phyloP scores from a whole-genome alignment of 2,329 filamentous ascomycete species.

The Colletotrichum horii region DNA sequence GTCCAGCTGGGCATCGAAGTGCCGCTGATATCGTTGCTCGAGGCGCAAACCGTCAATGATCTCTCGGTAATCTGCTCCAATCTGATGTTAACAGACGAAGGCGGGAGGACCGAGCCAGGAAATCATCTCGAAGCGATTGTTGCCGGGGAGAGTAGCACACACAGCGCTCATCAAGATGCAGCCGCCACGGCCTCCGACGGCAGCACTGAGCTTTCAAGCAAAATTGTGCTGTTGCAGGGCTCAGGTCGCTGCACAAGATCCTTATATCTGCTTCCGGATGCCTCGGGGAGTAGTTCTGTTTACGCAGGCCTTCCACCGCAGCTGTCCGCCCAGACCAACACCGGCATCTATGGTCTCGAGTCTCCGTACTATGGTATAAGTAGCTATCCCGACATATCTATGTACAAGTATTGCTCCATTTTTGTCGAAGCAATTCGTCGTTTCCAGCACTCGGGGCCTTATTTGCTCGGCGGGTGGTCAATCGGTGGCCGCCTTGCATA shows the following conservation, averaged over 20 bases:
- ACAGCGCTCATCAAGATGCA: background rate
- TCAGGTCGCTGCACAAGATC: background rate
- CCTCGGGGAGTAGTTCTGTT: background rate
- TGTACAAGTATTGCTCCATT: background rate
- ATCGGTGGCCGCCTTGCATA: background rate
- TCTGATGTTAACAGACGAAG: rapidly evolving
- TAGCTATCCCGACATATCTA: background rate
- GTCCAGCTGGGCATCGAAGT: background rate
- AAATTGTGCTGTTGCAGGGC: background rate
- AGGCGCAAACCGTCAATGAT: background rate
- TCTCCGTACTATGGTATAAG: background rate
- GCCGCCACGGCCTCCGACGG: background rate
- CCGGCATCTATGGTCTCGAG: background rate
- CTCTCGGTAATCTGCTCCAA: background rate
- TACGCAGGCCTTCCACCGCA: background rate
- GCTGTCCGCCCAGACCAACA: background rate
- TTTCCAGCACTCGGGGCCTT: background rate
- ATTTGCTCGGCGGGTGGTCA: background rate
- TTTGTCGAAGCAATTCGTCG: background rate
- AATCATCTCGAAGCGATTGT: background rate
- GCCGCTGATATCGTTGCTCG: background rate
- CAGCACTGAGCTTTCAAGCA: background rate
- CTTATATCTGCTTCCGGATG: background rate
- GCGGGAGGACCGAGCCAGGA: background rate
- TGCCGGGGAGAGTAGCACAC: background rate